phyloP scores from a whole-genome alignment of 1,139 yeast species.

The Taiozyma sp. region DNA sequence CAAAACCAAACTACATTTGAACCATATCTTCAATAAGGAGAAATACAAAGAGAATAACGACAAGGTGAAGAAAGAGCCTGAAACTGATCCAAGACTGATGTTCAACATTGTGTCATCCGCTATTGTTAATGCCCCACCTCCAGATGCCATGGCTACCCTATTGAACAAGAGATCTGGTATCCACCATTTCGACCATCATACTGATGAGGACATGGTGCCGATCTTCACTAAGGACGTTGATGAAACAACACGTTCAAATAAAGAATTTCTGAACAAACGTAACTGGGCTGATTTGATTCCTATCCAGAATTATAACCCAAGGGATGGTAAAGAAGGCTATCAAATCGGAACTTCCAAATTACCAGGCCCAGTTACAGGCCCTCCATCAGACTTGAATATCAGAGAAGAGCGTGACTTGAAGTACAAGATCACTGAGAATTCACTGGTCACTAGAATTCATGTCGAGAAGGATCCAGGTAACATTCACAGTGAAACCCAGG shows the following conservation, averaged over 20 bases:
- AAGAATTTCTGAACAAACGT: constrained; percentile 68
- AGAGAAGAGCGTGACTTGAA: constrained; percentile 23
- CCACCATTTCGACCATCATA: constrained; percentile 58
- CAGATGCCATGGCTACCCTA: constrained; percentile 74
- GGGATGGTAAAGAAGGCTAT: constrained; percentile 15
- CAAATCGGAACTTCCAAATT: constrained; percentile 25
- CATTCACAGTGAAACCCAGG: constrained; percentile 50
- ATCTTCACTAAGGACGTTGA: constrained; percentile 61
- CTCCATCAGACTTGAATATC: constrained; percentile 6
- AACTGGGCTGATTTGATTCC: constrained; percentile 64
- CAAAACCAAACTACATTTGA: constrained; percentile 52
- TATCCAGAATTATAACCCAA: constrained; percentile 30
- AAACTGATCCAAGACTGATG: constrained; percentile 70
- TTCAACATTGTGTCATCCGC: constrained; percentile 87
- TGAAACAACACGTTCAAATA: constrained; percentile 48
- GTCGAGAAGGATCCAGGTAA: constrained; percentile 61
- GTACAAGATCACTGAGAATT: constrained; percentile 52
- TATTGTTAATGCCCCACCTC: constrained; percentile 90
- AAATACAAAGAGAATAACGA: constrained; percentile 34
- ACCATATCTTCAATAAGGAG: constrained; percentile 31
- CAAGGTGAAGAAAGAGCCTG: constrained; percentile 46
- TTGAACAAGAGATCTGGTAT: constrained; percentile 59
- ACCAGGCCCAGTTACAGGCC: constrained; percentile 26
- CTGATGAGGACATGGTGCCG: constrained; percentile 80
- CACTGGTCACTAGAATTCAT: constrained; percentile 66